Conservation (phyloP, 2,329 filamentous ascomycete species). For the Aspergillus alliaceus region DNA sequence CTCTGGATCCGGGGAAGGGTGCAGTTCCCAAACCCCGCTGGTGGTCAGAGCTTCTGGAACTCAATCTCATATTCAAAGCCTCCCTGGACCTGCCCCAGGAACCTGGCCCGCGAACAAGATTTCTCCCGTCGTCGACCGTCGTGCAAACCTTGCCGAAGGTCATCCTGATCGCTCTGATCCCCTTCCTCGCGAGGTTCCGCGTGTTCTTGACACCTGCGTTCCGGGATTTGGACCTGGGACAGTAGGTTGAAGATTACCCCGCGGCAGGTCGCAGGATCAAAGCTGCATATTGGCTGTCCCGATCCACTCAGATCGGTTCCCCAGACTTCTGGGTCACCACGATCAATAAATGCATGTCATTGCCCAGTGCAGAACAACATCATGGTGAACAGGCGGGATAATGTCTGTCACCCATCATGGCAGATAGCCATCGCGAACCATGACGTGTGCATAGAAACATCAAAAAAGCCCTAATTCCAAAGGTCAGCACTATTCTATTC, state of each 20-base stretch:
- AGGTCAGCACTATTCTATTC: too few relatives aligned
- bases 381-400: neutral
- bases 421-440: neutral
- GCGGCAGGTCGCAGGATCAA: neutral
- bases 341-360: neutral
- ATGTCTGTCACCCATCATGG: neutral
- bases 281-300: neutral
- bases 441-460: neutral
- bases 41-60: slow-evolving; percentile 18
- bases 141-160: neutral
- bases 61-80: neutral
- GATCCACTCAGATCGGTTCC: neutral
- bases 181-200: neutral
- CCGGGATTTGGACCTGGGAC: neutral
- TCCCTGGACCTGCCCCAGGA: neutral
- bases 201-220: neutral
- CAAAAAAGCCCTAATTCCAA: neutral
- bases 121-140: neutral
- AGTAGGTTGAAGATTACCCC: neutral
- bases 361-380: neutral
- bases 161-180: neutral
- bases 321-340: neutral
- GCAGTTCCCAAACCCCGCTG: slow-evolving; percentile 2
- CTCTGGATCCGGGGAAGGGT: slow-evolving; percentile 9
- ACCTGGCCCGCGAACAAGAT: neutral